phyloP scores from a whole-genome alignment of 371 early-diverging fungal genomes.

The Parasitella parasitica region DNA sequence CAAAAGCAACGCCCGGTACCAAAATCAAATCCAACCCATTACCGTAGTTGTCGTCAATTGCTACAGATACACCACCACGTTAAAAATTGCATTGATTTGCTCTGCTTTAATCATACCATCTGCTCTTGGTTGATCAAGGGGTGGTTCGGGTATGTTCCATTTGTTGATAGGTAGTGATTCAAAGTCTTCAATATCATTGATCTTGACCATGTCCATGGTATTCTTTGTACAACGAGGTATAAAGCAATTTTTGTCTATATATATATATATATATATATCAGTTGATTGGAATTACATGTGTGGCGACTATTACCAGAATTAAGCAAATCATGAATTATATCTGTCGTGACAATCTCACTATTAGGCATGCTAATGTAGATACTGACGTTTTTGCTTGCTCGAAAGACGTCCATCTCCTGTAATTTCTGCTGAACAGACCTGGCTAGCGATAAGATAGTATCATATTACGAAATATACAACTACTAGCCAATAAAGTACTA shows the following conservation, averaged over 20 bases:
- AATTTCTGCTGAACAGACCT: conserved; percentile 50
- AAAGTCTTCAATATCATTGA: conserved; percentile 61
- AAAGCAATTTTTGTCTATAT: conserved; percentile 60
- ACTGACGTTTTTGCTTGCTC: conserved; percentile 52
- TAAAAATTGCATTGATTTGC: background rate
- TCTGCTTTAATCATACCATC: conserved; percentile 45
- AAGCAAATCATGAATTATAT: conserved; percentile 55
- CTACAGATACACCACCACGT: background rate
- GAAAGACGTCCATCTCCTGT: conserved; percentile 43
- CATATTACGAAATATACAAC: background rate
- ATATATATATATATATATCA: background rate
- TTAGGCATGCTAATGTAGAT: conserved; percentile 67
- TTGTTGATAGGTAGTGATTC: conserved; percentile 59
- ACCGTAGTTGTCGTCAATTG: conserved; percentile 37
- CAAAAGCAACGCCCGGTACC: conserved; percentile 72
- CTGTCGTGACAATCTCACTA: conserved; percentile 59
- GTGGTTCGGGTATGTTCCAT: conserved; percentile 73
- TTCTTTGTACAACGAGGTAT: conserved; percentile 65
- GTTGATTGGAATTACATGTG: too few species aligned
- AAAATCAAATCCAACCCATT: conserved; percentile 64
- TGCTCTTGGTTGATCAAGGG: conserved; percentile 47
- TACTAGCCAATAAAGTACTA: background rate
- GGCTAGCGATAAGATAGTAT: conserved; percentile 28
- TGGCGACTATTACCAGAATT: conserved; percentile 21
- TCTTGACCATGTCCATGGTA: conserved; percentile 71